These are phyloP conservation scores for Pseudopyricularia javanii DNA, from an alignment of 2,329 filamentous ascomycete species.

Conservation along the genomic window DNA sequence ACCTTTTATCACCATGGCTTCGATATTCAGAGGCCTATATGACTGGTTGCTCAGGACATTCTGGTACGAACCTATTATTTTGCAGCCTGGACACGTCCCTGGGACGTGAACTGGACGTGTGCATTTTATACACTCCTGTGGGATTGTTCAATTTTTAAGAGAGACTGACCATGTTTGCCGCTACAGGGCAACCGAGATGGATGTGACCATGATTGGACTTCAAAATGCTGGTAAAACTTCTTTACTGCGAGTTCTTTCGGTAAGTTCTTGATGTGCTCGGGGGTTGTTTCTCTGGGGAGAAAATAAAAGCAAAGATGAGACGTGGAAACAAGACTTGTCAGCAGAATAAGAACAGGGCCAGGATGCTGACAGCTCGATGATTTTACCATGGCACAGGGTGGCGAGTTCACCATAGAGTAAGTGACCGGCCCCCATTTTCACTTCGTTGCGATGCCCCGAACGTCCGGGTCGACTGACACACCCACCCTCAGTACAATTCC, in stretches of 20 bases:
- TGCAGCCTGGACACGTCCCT: too few species aligned
- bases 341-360: not conserved
- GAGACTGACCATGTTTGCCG: not conserved
- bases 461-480: too few species aligned
- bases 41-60: constrained; percentile 97
- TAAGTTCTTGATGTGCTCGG: constrained; percentile 44
- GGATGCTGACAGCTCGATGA: not conserved
- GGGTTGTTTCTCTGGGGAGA: not conserved
- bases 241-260: constrained; percentile 81
- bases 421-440: too few species aligned
- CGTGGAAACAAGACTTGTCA: not conserved
- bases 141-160: too few species aligned
- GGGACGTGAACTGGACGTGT: too few species aligned
- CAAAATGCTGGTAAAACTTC: constrained; percentile 99
- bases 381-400: not conserved
- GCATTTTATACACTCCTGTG: too few species aligned
- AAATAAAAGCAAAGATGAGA: not conserved
- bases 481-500: constrained; percentile 68
- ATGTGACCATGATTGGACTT: constrained; percentile 96
- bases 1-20: constrained; percentile 63
- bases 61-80: constrained; percentile 51
- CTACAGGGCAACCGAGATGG: constrained; percentile 92
- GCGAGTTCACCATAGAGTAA: constrained; percentile 1
- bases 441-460: too few species aligned
- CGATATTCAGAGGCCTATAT: constrained; percentile 87